Evolutionary conservation across 805 yeast genomes (phyloP), one percentile per base, ranked within the genome.

Genomic region (Ogataea methanolica): DNA sequence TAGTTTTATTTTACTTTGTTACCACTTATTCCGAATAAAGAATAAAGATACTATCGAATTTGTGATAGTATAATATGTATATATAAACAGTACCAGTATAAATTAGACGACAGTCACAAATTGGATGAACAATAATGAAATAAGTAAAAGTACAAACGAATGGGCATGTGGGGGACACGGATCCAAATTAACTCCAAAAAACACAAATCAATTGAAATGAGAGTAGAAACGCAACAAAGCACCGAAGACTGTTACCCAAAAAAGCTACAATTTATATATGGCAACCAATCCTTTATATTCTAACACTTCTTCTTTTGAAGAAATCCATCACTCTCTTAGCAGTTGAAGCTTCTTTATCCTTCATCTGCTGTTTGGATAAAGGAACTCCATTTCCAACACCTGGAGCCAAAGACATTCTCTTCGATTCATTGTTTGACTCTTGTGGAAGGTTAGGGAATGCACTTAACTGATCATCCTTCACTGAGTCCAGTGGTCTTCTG

Each of bases 291-390:
- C 5, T 16, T 54, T 49, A 67, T 33, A 67, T 67, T 53, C 72
- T 62, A 47, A 68, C 63, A 57, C 71, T 79, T 67, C 88, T 78
- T 66, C 91, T 76, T 61, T 83, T 83, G 71, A 85, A 84, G 62
- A 85, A 85, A 63, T 84, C 91, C 76, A 85, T 79, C 9, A 85
- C 90, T 57, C 80, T 81, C 60, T 82, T 80, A 5, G 94, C 89
- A 2, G 94, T 84, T 42, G 90, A 82, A 19, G 82, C 80, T 55
- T 82, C 88, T 55, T 76, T 80, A 51, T 70, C 64, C 36, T 46
- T 48, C 65, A 57, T 60, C 47, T 55, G 66, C 56, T 42, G 69
- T 50, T 35, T 56, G 43, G 39, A 33, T 15, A 29, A 22, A 16
- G 44, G 33, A 8, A 35, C 23, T n/a, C 31, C 31, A 26, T 26